Evolutionary conservation across 768 basidiomycete species (phyloP), one percentile per base, ranked within the genome.

Genomic region (Suillus hirtellus): DNA sequence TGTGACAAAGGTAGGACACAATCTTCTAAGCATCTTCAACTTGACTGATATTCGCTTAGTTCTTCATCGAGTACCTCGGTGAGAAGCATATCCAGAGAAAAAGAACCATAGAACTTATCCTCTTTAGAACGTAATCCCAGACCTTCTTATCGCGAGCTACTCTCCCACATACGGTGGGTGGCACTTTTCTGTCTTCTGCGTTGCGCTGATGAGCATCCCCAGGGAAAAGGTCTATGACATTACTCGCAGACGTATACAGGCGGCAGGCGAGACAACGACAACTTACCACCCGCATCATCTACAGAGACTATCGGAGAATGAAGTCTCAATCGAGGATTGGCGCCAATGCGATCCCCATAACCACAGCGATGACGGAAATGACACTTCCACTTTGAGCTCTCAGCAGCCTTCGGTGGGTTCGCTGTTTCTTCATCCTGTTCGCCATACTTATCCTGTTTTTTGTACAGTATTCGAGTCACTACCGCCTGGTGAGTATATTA

Each of bases 1-100:
- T 14, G 60, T 75, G 31, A 75, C 73, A 3, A 61, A 40, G 63
- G 73, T 71, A 62, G 1, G 65, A 43, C 7, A 37, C 40, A 42
- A 11, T 58, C 17, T 58, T 27, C 40, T 19, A 4, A 27, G 6
- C 3, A 31, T 42, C 8, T 19, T 24, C 10, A 31, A 10, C 27
- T 24, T 58, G 40, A 58, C 37, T 27, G 10, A 31, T 15, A 7
- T 17, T 8, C 42, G 6, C 11, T 31, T 19, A 58, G 56, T 58
- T 58, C 6, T 58, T 58, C 17, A 58, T 58, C 12, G 56, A 40
- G 10, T 21, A 31, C 40, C 42, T 58, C 12, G 56, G 56, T 58
- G 17, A 58, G 56, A 31, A 9, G 11, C 6, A 58, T 42, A 19
- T 58, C 19, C 27, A 58, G 24, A 12, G 40, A 40, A 24, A 12